These are phyloP conservation scores for Boechera retrofracta DNA, from an alignment of 345 rosid species.

Conservation along the genomic window DNA sequence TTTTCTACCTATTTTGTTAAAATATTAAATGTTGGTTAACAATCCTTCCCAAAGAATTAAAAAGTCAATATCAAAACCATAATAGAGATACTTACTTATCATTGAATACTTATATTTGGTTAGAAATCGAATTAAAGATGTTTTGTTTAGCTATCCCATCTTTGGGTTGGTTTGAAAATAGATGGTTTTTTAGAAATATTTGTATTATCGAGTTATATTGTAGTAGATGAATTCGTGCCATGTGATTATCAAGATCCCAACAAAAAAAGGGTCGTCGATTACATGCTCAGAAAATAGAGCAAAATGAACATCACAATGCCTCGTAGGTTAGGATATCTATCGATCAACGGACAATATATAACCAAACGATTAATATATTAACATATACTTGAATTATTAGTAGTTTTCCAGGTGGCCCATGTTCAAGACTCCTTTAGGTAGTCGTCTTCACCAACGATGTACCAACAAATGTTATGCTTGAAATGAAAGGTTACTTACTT, in stretches of 20 bases:
- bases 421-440: conserved; percentile 19
- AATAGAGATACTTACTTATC: neutral
- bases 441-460: conserved; percentile 36
- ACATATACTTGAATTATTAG: neutral
- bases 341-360: neutral
- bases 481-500: conserved; percentile 35
- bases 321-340: neutral
- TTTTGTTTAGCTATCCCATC: conserved; percentile 5
- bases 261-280: neutral
- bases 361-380: neutral
- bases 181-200: too few species aligned
- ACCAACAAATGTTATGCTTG: conserved; percentile 29
- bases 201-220: neutral
- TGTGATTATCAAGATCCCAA: neutral
- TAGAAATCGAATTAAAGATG: neutral
- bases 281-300: neutral
- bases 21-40: neutral
- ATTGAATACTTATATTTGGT: neutral
- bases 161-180: conserved; percentile 8
- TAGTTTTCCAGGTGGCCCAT: conserved; percentile 4
- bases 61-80: neutral
- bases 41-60: neutral
- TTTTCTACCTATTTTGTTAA: neutral
- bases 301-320: neutral
- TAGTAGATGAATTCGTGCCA: neutral